Evolutionary conservation across 768 basidiomycete species (phyloP), one percentile per base, ranked within the genome.

Genomic region (Lentinula sp.): DNA sequence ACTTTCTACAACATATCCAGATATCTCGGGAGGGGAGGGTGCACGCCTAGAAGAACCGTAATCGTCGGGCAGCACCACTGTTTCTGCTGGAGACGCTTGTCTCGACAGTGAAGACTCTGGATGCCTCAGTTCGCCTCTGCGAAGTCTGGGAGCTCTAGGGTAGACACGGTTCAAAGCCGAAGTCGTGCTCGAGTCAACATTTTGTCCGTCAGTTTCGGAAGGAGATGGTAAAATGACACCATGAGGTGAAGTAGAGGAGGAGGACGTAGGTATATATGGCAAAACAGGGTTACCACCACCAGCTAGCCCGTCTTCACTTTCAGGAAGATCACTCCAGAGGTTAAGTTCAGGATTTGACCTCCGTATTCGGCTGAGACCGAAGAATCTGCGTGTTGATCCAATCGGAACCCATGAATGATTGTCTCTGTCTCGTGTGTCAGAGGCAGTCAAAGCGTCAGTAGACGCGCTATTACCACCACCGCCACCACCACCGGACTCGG

Each of bases 101-200:
- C 80, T 78, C 15, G 81, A 71, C 2, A 86, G 67, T 64, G 86
- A 71, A 1, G 83, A 80, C 65, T 89, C 88, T 0, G 86, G 85
- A 4, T 87, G 81, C 5, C 83, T 81, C 4, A 89, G 67, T 2
- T 86, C 84, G n/a, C 88, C 86, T 2, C 88, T 81, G 52, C 88
- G 82, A 46, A 89, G 72, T 45, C 86, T 80, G 4, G 87, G 85
- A 54, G 34, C 10, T 11, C 4, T 43, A 16, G 42, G 51, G 4
- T 18, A 0, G 1, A 16, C 15, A 34, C 4, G n/a, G 6, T 6
- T 16, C 4, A 4, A 16, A 5, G 16, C n/a, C 16, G 42, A 43
- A 43, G 5, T 43, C n/a, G 42, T 43, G 42, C 42, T 39, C 6
- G 67, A 70, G 61, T 69, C 66, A 13, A 68, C 69, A 16, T 69